A percentile compares a stretch with the other conserved stretches of the same genome.
phyloP scores from a whole-genome alignment of 2,329 filamentous ascomycete species.

The Rutstroemia sp. region DNA sequence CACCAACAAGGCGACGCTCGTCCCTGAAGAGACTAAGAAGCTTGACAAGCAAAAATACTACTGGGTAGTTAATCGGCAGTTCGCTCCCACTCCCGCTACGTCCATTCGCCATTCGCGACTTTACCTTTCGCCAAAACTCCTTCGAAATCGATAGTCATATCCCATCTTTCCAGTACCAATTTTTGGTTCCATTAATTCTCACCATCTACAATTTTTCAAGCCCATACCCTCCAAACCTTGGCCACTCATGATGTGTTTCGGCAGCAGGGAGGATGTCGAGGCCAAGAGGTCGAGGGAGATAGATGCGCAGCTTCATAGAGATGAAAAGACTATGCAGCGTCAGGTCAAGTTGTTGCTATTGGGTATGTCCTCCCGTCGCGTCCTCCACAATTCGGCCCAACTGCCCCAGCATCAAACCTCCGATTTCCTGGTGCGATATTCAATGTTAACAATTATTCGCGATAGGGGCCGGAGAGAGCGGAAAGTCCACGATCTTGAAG shows the following conservation, averaged over 20 bases:
- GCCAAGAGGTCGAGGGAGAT: slow-evolving; percentile 64
- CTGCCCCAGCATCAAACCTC: neutral
- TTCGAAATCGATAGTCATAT: too few relatives aligned
- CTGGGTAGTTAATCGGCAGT: too few relatives aligned
- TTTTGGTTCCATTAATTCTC: too few relatives aligned
- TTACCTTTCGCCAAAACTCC: too few relatives aligned
- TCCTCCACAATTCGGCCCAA: slow-evolving; percentile 8
- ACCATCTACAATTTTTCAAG: neutral
- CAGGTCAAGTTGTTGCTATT: slow-evolving; percentile 92
- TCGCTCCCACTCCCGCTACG: too few relatives aligned
- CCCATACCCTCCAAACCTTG: neutral
- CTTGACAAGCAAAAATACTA: too few relatives aligned
- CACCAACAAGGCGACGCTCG: too few relatives aligned
- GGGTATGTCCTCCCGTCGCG: slow-evolving; percentile 48
- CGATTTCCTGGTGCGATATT: neutral
- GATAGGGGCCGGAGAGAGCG: slow-evolving; percentile 84
- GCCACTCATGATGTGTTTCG: slow-evolving; percentile 54
- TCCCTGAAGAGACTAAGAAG: too few relatives aligned
- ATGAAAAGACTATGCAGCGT: slow-evolving; percentile 78
- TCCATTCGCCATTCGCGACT: too few relatives aligned
- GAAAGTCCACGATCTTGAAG: slow-evolving; percentile 95
- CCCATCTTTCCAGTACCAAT: too few relatives aligned
- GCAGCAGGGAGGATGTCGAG: slow-evolving; percentile 39
- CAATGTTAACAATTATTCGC: slow-evolving; percentile 14
- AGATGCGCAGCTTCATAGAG: slow-evolving; percentile 75